These are phyloP conservation scores for Chrysanthemum lavandulifolium DNA, from an alignment of 129 eudicot species.

Conservation along the genomic window DNA sequence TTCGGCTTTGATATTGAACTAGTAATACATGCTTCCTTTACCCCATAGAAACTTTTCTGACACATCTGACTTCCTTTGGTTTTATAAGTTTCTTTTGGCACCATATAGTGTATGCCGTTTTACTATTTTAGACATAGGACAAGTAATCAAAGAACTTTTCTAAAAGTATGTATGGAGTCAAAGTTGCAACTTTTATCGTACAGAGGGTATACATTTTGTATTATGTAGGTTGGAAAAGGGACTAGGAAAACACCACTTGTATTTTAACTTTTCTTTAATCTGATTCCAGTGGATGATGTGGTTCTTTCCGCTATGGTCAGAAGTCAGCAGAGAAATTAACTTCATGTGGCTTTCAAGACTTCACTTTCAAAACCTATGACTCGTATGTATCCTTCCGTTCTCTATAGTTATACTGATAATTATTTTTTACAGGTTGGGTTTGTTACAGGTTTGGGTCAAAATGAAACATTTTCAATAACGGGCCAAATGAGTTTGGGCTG, in stretches of 20 bases:
- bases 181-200: background rate
- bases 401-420: background rate
- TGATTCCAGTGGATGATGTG: constrained; percentile 79
- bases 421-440: background rate
- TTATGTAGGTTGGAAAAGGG: background rate
- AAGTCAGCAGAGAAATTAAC: constrained; percentile 57
- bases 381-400: constrained; percentile 41
- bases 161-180: background rate
- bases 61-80: too few species aligned
- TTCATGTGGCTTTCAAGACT: constrained; percentile 59
- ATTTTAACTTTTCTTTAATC: constrained; percentile 15
- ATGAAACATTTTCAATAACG: background rate
- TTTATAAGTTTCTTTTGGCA: too few species aligned
- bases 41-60: too few species aligned
- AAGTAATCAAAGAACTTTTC: background rate
- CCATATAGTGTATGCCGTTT: too few species aligned
- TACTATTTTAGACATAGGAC: background rate
- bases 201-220: background rate
- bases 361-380: constrained; percentile 68
- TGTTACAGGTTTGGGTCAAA: background rate
- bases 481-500: background rate
- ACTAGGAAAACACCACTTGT: background rate
- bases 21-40: too few species aligned
- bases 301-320: constrained; percentile 71
- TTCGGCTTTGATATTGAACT: too few species aligned